Base-by-base conservation (phyloP, 2,329 filamentous ascomycete genomes). In the Apiospora rasikravindrae region DNA sequence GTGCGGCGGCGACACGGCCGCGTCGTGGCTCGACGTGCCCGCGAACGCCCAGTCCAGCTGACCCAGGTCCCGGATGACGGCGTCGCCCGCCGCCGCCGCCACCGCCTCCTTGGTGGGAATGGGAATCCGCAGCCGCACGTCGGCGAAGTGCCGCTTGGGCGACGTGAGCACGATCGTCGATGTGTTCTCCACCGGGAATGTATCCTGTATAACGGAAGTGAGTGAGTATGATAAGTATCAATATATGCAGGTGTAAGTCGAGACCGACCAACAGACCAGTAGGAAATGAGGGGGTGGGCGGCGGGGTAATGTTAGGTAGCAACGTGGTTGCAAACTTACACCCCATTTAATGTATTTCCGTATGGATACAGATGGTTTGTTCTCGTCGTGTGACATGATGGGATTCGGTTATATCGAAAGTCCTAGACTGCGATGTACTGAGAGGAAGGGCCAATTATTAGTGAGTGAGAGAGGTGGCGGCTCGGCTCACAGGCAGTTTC, bases 161-260 rank as follows among this genome's bases (percentile, higher is more conserved):
- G 89, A 89, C 0, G 91, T 93, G 66, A 93, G 82, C 16, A 93
- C 91, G 4, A 92, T 78, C 0, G 91, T 93, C 1, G 86, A 87
- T 0, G 91, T 93, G 22, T 88, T 88, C 79, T 93, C 91, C 69
- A 81, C 81, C n/a, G 86, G 79, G 22, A 81, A 77, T 0, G 83
- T 84, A 0, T 67, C 37, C 72, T 73, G 22, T 87, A 86, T 3
- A 6, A 11, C 10, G 22, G 22, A n/a, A 24, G 10, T 13, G 19
- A 14, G 33, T 22, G 16, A 33, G 26, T 16, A 53, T 29, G 24
- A 10, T 26, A 4, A 26, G 26, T 19, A 57, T n/a, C n/a, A n/a
- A n/a, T 37, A 7, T 7, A 37, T 37, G 33, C 33, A 37, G 33
- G 33, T 37, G 5, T 37, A 37, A 37, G 33, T 37, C 33, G 33